Percentiles rank a stretch among this genome's conserved stretches.
Conservation (phyloP, 1,284 basidiomycete genomes). For the Puccinia sorghi region DNA sequence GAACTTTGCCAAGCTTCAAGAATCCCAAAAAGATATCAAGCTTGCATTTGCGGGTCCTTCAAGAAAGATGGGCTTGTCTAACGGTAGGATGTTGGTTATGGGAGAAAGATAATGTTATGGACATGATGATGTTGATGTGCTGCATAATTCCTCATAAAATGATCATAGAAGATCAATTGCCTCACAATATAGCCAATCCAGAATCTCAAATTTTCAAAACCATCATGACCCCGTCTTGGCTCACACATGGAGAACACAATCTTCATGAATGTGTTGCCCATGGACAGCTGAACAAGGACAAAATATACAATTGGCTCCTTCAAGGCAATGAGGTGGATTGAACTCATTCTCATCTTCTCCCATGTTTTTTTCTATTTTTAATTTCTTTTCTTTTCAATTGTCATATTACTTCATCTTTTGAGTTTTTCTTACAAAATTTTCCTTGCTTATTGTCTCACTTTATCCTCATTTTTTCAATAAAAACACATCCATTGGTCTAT, state of each 20-base stretch:
- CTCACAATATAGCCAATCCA: background rate
- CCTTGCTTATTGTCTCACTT: too few species aligned
- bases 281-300: background rate
- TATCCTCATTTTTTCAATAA: too few species aligned
- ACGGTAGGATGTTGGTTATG: background rate
- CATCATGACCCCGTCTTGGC: background rate
- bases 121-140: background rate
- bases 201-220: background rate
- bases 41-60: slow-evolving; percentile 21
- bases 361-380: too few species aligned
- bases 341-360: too few species aligned
- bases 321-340: too few species aligned
- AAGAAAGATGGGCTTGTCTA: background rate
- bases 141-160: slow-evolving; percentile 18
- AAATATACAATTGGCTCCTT: too few species aligned
- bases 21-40: slow-evolving; percentile 20
- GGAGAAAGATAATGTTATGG: background rate
- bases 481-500: too few species aligned
- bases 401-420: too few species aligned
- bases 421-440: too few species aligned
- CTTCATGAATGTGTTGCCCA: background rate
- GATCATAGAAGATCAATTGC: slow-evolving; percentile 1
- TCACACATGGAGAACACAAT: background rate
- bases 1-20: slow-evolving; percentile 24
- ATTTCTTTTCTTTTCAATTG: too few species aligned